A percentile compares a stretch with the other conserved stretches of the same genome.
Conservation (phyloP, 257 asterid species). For the Solanum bulbocastanum region DNA sequence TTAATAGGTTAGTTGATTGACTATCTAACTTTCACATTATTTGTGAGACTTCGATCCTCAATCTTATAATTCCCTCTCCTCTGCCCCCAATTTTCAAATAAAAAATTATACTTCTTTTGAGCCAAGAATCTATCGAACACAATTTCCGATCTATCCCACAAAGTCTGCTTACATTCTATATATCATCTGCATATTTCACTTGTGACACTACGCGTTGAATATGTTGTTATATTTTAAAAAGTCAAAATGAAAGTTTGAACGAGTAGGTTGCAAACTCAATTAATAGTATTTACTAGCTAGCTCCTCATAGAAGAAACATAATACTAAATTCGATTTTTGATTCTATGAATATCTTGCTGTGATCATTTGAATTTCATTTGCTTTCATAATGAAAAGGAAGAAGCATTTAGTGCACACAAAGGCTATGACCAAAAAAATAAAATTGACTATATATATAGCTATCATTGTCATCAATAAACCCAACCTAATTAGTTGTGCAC, state of each 20-base stretch:
- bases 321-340: background rate
- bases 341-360: background rate
- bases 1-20: too few relatives aligned
- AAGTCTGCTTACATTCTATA: too few relatives aligned
- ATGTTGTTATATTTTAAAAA: background rate
- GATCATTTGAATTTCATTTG: background rate
- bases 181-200: background rate
- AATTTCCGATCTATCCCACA: too few relatives aligned
- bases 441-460: background rate
- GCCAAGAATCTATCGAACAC: too few relatives aligned
- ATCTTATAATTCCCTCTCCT: too few relatives aligned
- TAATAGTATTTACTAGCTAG: background rate
- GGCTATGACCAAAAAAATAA: background rate
- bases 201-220: background rate
- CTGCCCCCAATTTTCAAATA: too few relatives aligned
- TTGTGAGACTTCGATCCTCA: rapidly evolving
- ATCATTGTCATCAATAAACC: background rate
- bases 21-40: rapidly evolving
- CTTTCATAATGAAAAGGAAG: background rate
- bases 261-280: background rate
- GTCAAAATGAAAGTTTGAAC: background rate
- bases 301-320: background rate
- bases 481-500: background rate
- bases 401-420: background rate
- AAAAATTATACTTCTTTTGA: background rate